A percentile compares a stretch with the other conserved stretches of the same genome.
Evolutionary conservation across 352 stramenopile genomes (phyloP).

Genomic region (Globisporangium paddicum): DNA sequence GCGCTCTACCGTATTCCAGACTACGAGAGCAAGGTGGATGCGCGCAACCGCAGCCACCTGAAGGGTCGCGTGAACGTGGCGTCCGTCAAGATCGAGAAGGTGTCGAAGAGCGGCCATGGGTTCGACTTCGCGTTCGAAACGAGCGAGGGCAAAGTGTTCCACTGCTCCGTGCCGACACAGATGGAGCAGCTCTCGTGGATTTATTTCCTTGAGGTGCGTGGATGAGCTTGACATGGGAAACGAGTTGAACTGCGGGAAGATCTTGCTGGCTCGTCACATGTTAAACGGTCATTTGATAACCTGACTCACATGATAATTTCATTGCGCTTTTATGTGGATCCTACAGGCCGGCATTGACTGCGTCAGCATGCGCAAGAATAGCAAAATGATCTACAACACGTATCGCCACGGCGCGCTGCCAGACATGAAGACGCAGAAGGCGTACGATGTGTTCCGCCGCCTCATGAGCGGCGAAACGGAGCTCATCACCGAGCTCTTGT

Average conservation of each 20-base stretch:
- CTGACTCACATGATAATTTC: background rate
- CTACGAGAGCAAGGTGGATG: constrained; percentile 88
- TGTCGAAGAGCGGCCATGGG: constrained; percentile 71
- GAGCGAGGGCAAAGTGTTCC: constrained; percentile 78
- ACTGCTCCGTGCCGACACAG: constrained; percentile 75
- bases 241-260: background rate
- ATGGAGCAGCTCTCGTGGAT: constrained; percentile 82
- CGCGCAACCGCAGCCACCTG: constrained; percentile 78
- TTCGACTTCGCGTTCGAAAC: constrained; percentile 87
- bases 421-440: constrained; percentile 72
- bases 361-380: constrained; percentile 81
- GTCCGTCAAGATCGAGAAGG: constrained; percentile 72
- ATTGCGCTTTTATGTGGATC: background rate
- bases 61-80: constrained; percentile 82
- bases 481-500: constrained; percentile 57
- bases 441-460: constrained; percentile 72
- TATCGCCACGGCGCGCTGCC: constrained; percentile 65
- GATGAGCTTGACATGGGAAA: background rate
- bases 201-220: constrained; percentile 72
- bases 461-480: constrained; percentile 51
- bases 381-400: constrained; percentile 76
- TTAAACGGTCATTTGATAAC: background rate
- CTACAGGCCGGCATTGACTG: constrained; percentile 63
- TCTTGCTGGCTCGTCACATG: constrained; percentile 3
- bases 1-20: constrained; percentile 22